Conservation (phyloP, 2,329 filamentous ascomycete species). For the Penicillium sp. region DNA sequence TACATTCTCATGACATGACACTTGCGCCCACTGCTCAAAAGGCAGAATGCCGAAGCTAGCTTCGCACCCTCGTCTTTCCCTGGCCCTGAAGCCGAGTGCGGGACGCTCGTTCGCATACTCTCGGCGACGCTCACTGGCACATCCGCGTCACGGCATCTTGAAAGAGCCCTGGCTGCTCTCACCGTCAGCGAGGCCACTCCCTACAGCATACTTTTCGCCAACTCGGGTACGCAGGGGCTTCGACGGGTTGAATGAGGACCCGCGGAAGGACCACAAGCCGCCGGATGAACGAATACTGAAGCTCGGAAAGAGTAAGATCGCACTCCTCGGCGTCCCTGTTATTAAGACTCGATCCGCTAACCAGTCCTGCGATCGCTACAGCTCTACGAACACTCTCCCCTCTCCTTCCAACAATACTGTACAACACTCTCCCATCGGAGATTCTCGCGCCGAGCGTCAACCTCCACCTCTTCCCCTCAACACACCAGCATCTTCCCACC, state of each 20-base stretch:
- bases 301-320: conserved; percentile 58
- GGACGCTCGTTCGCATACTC: conserved; percentile 28
- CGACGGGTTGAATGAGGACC: conserved; percentile 21
- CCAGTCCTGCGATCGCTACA: conserved; percentile 25
- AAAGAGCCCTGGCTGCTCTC: conserved; percentile 36
- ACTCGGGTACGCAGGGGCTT: conserved; percentile 21
- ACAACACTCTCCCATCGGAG: conserved; percentile 60
- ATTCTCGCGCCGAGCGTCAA: conserved; percentile 62
- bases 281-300: conserved; percentile 61
- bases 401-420: conserved; percentile 59
- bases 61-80: conserved; percentile 12
- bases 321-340: not conserved
- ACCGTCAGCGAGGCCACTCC: conserved; percentile 12
- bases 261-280: conserved; percentile 45
- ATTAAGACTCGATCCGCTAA: not conserved
- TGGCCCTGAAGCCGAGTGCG: conserved; percentile 7
- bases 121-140: conserved; percentile 34
- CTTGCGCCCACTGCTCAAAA: conserved; percentile 4
- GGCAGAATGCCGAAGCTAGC: conserved; percentile 32
- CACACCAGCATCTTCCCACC: conserved; percentile 69
- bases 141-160: conserved; percentile 36
- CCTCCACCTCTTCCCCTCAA: conserved; percentile 64
- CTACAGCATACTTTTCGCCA: conserved; percentile 27
- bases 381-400: conserved; percentile 62
- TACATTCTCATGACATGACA: conserved; percentile 17